Percentiles rank a stretch among this genome's conserved stretches.
phyloP scores from a whole-genome alignment of 768 basidiomycete species.

The Daedaleopsis sinensis region DNA sequence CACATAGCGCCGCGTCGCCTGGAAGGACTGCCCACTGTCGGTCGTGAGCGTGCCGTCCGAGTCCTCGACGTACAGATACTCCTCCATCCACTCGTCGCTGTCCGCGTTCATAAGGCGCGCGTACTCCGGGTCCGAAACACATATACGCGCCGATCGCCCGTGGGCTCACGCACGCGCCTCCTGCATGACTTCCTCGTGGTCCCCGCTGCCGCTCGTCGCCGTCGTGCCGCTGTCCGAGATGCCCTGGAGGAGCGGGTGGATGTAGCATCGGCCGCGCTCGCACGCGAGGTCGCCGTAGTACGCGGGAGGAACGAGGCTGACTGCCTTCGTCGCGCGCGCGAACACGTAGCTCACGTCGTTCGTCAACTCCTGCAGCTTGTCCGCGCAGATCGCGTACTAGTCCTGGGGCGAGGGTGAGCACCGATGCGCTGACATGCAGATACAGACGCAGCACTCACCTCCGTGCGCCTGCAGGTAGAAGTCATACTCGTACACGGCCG shows the following conservation, averaged over 20 bases:
- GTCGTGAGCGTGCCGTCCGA: too few species aligned
- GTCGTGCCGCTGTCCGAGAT: constrained; percentile 31
- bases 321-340: constrained; percentile 82
- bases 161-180: too few species aligned
- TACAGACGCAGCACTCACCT: too few species aligned
- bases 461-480: constrained; percentile 35
- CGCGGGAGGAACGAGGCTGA: constrained; percentile 78
- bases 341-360: constrained; percentile 74
- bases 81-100: too few species aligned
- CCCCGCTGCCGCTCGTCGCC: too few species aligned
- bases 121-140: too few species aligned
- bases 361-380: constrained; percentile 74
- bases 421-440: background rate
- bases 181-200: too few species aligned
- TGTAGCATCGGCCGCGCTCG: constrained; percentile 75
- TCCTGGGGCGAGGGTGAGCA: constrained; percentile 66
- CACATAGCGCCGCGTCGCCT: too few species aligned
- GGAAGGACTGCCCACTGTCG: too few species aligned
- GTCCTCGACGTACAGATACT: too few species aligned
- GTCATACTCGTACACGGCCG: constrained; percentile 42
- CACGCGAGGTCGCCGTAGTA: constrained; percentile 86
- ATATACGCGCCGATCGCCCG: too few species aligned
- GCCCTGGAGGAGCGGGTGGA: constrained; percentile 66
- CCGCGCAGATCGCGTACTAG: constrained; percentile 54
- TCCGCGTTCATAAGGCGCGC: too few species aligned